A percentile compares a stretch with the other conserved stretches of the same genome.
phyloP scores from a whole-genome alignment of 306 rosid species.

The Gastrolobium bilobum region DNA sequence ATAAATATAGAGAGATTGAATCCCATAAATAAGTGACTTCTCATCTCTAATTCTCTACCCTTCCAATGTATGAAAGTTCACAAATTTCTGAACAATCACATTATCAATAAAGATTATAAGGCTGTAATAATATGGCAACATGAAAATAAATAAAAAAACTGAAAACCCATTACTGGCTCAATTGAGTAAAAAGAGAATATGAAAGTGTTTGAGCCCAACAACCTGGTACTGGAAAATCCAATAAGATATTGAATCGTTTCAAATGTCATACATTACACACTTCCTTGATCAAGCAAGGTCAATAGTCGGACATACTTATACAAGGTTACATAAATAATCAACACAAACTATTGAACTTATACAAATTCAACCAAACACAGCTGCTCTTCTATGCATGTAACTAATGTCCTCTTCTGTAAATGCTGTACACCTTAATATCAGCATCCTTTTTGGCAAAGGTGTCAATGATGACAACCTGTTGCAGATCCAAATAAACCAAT shows the following conservation, averaged over 20 bases:
- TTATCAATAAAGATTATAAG: conserved; percentile 1
- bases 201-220: background rate
- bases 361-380: no score
- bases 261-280: no score
- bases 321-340: no score
- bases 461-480: no score
- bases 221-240: background rate
- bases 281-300: no score
- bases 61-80: conserved; percentile 12
- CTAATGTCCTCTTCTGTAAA: no score
- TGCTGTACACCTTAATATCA: no score
- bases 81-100: background rate
- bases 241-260: background rate
- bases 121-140: background rate
- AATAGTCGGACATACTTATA: no score
- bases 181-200: conserved; percentile 2
- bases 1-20: background rate
- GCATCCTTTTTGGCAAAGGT: no score
- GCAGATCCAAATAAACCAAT: no score
- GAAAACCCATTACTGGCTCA: background rate
- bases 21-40: background rate
- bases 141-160: background rate
- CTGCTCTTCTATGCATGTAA: no score
- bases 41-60: background rate
- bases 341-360: no score